Evolutionary conservation across 1,284 basidiomycete genomes (phyloP).

Genomic region (Sporisorium graminicola): DNA sequence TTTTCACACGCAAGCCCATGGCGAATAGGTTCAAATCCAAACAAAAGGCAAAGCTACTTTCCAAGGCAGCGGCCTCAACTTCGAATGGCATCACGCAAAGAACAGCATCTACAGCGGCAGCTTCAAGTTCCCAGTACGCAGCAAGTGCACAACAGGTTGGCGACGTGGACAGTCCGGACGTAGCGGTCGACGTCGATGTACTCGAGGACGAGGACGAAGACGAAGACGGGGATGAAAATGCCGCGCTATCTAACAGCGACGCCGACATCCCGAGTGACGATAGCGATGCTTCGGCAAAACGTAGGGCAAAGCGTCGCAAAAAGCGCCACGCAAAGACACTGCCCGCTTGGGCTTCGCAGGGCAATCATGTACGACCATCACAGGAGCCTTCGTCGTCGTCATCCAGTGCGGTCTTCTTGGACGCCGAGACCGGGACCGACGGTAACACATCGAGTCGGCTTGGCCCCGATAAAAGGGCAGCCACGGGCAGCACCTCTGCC

Average conservation of each 20-base stretch:
- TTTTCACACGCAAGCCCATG: constrained; percentile 32
- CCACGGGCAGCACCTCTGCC: neutral
- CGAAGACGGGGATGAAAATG: constrained; percentile 20
- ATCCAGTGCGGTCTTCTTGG: constrained; percentile 3
- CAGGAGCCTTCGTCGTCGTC: constrained; percentile 16
- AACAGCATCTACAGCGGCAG: neutral
- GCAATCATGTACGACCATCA: constrained; percentile 12
- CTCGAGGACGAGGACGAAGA: constrained; percentile 14
- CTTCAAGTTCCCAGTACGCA: constrained; percentile 3
- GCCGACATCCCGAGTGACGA: constrained; percentile 18
- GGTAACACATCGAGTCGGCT: neutral
- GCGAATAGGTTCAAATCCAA: constrained; percentile 19
- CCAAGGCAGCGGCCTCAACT: neutral
- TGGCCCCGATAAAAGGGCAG: neutral
- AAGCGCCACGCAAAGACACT: constrained; percentile 19
- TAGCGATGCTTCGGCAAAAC: constrained; percentile 17
- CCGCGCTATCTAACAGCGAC: constrained; percentile 20
- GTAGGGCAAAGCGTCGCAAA: constrained; percentile 31
- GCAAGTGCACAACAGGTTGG: neutral
- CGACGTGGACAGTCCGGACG: constrained; percentile 1
- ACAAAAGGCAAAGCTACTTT: constrained; percentile 1
- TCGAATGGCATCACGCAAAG: neutral
- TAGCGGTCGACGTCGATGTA: neutral
- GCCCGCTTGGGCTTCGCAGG: constrained; percentile 28
- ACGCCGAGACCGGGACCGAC: neutral